Evolutionary conservation across 192 early-diverging fungal species (phyloP).

Genomic region (Backusella tarrabulga): DNA sequence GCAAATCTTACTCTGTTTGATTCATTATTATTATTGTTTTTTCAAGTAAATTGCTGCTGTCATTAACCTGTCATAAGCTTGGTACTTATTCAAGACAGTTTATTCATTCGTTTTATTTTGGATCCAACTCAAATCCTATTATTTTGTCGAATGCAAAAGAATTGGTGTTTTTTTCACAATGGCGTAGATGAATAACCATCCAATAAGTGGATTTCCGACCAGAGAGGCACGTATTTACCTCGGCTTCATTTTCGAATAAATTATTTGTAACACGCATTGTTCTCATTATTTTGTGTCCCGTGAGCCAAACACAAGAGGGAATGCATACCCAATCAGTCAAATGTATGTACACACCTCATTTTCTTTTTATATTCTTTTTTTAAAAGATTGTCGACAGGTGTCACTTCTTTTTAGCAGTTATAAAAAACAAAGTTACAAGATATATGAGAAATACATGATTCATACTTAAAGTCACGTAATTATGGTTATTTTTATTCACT

Average conservation of each 20-base stretch:
- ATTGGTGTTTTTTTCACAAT: not conserved
- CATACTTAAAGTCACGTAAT: not conserved
- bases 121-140: not conserved
- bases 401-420: not conserved
- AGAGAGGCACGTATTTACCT: not conserved
- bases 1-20: not conserved
- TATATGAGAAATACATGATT: not conserved
- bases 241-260: not conserved
- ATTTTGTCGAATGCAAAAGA: not conserved
- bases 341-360: not conserved
- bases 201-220: not conserved
- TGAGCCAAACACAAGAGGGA: not conserved
- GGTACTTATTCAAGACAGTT: not conserved
- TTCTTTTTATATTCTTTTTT: not conserved
- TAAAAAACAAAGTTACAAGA: not conserved
- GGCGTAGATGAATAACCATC: not conserved
- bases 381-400: not conserved
- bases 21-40: not conserved
- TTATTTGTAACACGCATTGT: constrained; percentile 7
- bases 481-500: not conserved
- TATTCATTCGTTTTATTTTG: not conserved
- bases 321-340: constrained; percentile 1
- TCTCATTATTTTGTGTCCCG: not conserved
- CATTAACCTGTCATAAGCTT: not conserved
- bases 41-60: not conserved